These are phyloP conservation scores for Diaporthe citriasiana DNA, from an alignment of 2,329 filamentous ascomycete genomes.

Conservation along the genomic window DNA sequence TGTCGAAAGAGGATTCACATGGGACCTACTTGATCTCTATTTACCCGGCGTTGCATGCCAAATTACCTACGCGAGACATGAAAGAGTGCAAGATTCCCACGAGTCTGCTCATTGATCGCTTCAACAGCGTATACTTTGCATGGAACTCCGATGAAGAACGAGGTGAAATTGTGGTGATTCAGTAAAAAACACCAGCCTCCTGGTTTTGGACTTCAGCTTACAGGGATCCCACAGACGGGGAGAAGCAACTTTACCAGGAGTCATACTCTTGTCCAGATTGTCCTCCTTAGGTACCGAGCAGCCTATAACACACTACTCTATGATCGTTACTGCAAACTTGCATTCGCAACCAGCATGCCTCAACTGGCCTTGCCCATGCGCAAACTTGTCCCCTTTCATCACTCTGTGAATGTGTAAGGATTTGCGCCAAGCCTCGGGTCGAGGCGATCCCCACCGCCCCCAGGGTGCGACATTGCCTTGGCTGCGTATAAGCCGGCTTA, in stretches of 20 bases:
- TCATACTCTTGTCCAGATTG: too few relatives aligned
- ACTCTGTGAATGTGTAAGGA: too few relatives aligned
- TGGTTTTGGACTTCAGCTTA: background rate
- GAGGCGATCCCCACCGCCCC: constrained; percentile 9
- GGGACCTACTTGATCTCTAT: too few relatives aligned
- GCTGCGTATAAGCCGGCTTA: background rate
- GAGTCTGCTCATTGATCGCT: background rate
- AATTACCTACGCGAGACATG: background rate
- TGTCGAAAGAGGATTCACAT: too few relatives aligned
- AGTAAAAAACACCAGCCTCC: constrained; percentile 16
- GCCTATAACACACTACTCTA: background rate
- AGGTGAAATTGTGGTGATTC: background rate
- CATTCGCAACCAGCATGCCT: background rate
- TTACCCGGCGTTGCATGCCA: background rate
- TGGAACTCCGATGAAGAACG: background rate
- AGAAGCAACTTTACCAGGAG: background rate
- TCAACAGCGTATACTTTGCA: background rate
- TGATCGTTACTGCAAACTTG: background rate
- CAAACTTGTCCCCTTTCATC: too few relatives aligned
- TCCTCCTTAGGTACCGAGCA: background rate
- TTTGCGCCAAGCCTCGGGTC: constrained; percentile 7
- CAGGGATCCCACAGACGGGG: background rate
- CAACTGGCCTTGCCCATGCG: too few relatives aligned
- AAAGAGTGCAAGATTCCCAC: background rate
- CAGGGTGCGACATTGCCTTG: background rate